A percentile compares a stretch with the other conserved stretches of the same genome.
phyloP scores from a whole-genome alignment of 2,329 filamentous ascomycete genomes.

The Pochonia chlamydosporia region DNA sequence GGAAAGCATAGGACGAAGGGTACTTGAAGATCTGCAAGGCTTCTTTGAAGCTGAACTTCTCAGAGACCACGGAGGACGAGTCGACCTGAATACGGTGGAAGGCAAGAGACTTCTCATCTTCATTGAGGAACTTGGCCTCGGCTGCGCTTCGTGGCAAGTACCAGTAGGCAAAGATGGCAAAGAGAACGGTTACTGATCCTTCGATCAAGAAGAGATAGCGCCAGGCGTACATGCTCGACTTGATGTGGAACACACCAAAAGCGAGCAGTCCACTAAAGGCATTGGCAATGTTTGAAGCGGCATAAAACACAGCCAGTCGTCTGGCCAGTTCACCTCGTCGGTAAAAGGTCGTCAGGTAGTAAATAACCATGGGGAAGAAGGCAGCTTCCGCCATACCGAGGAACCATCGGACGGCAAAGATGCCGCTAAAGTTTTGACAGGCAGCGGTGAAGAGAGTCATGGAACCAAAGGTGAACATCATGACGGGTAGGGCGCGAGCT shows the following conservation, averaged over 20 bases:
- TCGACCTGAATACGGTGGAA: slow-evolving; percentile 72
- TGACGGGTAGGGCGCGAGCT: slow-evolving; percentile 57
- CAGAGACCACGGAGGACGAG: slow-evolving; percentile 56
- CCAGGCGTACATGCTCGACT: slow-evolving; percentile 34
- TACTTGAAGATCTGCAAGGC: slow-evolving; percentile 45
- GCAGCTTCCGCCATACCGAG: slow-evolving; percentile 50
- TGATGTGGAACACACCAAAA: slow-evolving; percentile 44
- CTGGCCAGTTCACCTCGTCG: slow-evolving; percentile 39
- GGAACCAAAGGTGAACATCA: slow-evolving; percentile 68
- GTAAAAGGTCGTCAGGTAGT: slow-evolving; percentile 48
- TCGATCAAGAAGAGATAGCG: slow-evolving; percentile 51
- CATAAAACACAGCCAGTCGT: slow-evolving; percentile 62
- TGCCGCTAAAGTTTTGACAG: slow-evolving; percentile 40
- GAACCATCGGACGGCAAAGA: slow-evolving; percentile 44
- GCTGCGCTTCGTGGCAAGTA: slow-evolving; percentile 62
- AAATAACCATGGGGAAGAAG: slow-evolving; percentile 49
- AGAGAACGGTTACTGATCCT: slow-evolving; percentile 51
- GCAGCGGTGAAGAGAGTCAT: slow-evolving; percentile 56
- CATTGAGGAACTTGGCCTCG: slow-evolving; percentile 58
- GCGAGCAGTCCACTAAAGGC: slow-evolving; percentile 43
- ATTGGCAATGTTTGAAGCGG: slow-evolving; percentile 67
- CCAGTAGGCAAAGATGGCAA: slow-evolving; percentile 59
- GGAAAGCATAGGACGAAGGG: slow-evolving; percentile 42
- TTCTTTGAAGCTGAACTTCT: slow-evolving; percentile 45
- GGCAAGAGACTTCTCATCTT: slow-evolving; percentile 62